A percentile compares a stretch with the other conserved stretches of the same genome.
Conservation (phyloP, 352 stramenopile species). For the Globisporangium acanthophoron region DNA sequence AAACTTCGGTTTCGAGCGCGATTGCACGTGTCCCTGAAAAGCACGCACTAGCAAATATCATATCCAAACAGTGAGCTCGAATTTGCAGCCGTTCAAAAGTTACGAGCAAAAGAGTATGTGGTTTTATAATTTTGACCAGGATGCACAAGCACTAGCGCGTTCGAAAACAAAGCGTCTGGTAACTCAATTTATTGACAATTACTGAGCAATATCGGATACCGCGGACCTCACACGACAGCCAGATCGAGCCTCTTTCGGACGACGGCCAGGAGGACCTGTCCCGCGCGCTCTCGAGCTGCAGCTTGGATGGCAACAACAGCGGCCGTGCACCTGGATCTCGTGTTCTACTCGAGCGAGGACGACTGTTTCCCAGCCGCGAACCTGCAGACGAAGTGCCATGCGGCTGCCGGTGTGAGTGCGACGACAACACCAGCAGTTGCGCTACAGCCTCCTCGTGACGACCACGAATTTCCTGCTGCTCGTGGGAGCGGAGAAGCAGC, state of each 20-base stretch:
- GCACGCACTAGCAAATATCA: not conserved
- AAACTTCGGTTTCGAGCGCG: too few relatives aligned
- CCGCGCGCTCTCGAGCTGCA: too few relatives aligned
- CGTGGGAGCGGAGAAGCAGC: not conserved
- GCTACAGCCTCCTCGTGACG: not conserved
- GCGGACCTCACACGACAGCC: too few relatives aligned
- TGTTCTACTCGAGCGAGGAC: slow-evolving; percentile 36
- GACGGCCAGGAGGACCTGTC: too few relatives aligned
- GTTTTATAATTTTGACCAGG: not conserved
- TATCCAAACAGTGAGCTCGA: not conserved
- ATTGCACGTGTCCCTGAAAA: too few relatives aligned
- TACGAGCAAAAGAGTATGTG: not conserved
- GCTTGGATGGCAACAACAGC: not conserved
- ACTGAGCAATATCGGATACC: too few relatives aligned
- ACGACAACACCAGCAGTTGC: not conserved
- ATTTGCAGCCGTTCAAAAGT: not conserved
- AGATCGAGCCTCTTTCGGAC: too few relatives aligned
- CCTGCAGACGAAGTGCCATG: slow-evolving; percentile 1
- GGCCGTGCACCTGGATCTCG: slow-evolving; percentile 21
- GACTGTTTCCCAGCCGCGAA: slow-evolving; percentile 14
- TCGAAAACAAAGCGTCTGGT: too few relatives aligned
- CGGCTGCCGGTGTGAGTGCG: not conserved
- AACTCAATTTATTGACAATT: too few relatives aligned
- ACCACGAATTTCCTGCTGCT: not conserved
- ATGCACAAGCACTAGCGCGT: too few relatives aligned